These are phyloP conservation scores for Globisporangium uncinulatum DNA, from an alignment of 352 stramenopile species.

Conservation along the genomic window DNA sequence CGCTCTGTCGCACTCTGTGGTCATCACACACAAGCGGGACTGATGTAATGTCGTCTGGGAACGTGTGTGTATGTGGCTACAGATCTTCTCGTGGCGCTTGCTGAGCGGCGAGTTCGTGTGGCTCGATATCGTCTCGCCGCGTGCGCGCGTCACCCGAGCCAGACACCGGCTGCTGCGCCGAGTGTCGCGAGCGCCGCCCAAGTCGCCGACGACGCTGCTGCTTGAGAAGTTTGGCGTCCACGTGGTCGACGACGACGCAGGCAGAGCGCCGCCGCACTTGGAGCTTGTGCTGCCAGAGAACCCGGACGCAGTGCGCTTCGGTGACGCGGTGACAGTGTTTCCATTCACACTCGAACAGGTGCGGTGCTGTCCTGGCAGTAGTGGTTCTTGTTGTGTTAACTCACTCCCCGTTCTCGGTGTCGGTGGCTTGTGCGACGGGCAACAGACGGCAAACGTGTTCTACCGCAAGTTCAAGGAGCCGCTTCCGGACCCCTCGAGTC, in stretches of 20 bases:
- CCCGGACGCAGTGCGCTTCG: constrained; percentile 39
- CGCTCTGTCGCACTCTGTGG: no score
- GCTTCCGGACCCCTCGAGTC: constrained; percentile 46
- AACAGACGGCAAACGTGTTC: constrained; percentile 55
- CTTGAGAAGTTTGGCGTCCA: constrained; percentile 38
- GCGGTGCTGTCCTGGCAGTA: neutral
- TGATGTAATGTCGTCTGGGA: neutral
- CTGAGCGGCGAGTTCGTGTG: constrained; percentile 38
- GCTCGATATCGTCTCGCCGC: constrained; percentile 16
- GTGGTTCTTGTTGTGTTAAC: no score
- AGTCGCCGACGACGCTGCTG: constrained; percentile 23
- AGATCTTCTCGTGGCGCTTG: constrained; percentile 53
- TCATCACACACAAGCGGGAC: neutral
- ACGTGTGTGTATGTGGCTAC: neutral
- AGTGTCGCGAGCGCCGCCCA: constrained; percentile 1
- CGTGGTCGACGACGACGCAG: constrained; percentile 19
- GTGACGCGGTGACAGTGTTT: constrained; percentile 35
- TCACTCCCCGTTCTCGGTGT: neutral
- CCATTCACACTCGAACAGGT: constrained; percentile 66
- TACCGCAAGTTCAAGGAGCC: constrained; percentile 82
- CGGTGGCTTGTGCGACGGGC: neutral
- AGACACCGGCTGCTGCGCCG: constrained; percentile 10
- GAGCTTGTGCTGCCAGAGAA: constrained; percentile 33
- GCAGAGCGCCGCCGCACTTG: constrained; percentile 21
- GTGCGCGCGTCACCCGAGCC: constrained; percentile 5